Evolutionary conservation across 2,329 filamentous ascomycete species (phyloP).

Genomic region (Hirsutella rhossiliensis): DNA sequence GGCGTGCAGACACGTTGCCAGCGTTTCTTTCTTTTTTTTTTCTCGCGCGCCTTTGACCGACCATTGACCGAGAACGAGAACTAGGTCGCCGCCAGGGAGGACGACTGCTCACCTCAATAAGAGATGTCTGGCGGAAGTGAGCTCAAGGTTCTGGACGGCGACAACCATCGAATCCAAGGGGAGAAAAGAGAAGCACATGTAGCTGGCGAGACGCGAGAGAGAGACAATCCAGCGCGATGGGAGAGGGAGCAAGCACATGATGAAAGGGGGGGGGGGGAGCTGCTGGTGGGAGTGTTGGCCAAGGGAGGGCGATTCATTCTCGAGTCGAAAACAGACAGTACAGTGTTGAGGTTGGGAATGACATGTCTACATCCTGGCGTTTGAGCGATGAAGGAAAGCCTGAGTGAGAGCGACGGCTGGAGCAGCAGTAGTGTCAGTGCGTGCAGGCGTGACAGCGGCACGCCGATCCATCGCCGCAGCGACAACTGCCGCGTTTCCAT

Average conservation of each 20-base stretch:
- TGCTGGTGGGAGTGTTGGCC: background rate
- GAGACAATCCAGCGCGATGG: background rate
- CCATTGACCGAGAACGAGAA: slow-evolving; percentile 5
- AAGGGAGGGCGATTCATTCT: background rate
- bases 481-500: background rate
- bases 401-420: background rate
- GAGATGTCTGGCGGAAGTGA: slow-evolving; percentile 3
- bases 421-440: background rate
- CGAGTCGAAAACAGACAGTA: background rate
- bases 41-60: slow-evolving; percentile 3
- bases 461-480: no score
- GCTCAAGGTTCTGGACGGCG: background rate
- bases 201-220: background rate
- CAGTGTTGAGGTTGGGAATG: background rate
- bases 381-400: background rate
- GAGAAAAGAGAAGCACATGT: no score
- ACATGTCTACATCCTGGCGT: background rate
- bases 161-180: background rate
- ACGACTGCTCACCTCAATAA: slow-evolving; percentile 5
- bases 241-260: background rate
- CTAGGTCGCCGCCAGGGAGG: no score
- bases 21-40: background rate
- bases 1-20: background rate
- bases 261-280: background rate
- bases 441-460: no score